phyloP scores from a whole-genome alignment of 1,284 basidiomycete species.

The Puccinia hordei region DNA sequence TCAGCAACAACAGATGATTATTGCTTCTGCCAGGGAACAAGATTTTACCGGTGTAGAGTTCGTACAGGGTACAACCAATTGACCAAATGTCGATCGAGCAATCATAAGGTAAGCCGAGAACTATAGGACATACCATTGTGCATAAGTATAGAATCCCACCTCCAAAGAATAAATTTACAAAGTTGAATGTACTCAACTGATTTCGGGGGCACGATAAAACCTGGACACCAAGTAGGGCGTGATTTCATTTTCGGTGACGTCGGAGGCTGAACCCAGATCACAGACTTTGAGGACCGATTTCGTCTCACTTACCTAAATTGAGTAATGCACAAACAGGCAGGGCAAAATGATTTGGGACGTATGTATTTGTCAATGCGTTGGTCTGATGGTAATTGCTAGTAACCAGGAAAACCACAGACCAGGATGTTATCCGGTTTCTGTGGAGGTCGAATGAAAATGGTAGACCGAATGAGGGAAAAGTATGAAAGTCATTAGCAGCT shows the following conservation, averaged over 20 bases:
- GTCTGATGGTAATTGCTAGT: not conserved
- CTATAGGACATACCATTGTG: slow-evolving; percentile 61
- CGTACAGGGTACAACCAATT: slow-evolving; percentile 94
- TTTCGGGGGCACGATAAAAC: slow-evolving; percentile 98
- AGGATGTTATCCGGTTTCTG: slow-evolving; percentile 89
- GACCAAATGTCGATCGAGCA: slow-evolving; percentile 95
- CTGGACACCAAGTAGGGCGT: slow-evolving; percentile 97
- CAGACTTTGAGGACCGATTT: slow-evolving; percentile 93
- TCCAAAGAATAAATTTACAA: slow-evolving; percentile 19
- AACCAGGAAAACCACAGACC: slow-evolving; percentile 63
- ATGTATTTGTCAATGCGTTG: not conserved
- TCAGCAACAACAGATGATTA: slow-evolving; percentile 82
- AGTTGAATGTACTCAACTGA: slow-evolving; percentile 69
- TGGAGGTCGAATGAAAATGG: not conserved
- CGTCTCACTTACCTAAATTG: slow-evolving; percentile 79
- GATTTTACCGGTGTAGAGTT: slow-evolving; percentile 97
- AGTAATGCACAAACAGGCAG: not conserved
- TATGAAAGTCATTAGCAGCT: not conserved
- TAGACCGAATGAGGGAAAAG: not conserved
- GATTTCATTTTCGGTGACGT: slow-evolving; percentile 90
- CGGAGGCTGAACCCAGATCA: slow-evolving; percentile 92
- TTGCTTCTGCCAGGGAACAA: slow-evolving; percentile 94
- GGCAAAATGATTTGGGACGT: not conserved
- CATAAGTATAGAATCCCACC: not conserved
- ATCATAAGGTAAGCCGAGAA: slow-evolving; percentile 92